A percentile compares a stretch with the other conserved stretches of the same genome.
These are phyloP conservation scores for Cordyceps tenuipes DNA, from an alignment of 2,329 filamentous ascomycete species.

Conservation along the genomic window DNA sequence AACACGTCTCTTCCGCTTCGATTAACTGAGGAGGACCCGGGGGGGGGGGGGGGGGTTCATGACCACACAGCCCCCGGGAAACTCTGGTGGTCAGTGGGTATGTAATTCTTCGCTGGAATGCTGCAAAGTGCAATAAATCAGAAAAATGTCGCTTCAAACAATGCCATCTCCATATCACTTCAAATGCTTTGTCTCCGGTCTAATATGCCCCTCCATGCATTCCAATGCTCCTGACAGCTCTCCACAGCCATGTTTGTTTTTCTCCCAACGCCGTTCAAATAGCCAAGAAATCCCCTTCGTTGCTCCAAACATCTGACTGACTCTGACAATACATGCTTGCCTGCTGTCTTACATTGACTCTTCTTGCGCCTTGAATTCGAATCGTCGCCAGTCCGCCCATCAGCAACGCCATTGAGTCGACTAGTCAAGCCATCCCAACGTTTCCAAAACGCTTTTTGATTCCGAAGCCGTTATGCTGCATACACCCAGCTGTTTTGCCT, in stretches of 20 bases:
- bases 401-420: not conserved
- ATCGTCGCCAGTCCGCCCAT: not conserved
- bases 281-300: not conserved
- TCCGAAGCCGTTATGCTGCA: conserved; percentile 47
- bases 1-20: not conserved
- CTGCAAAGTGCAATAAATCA: not conserved
- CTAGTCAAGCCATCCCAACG: conserved; percentile 42
- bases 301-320: conserved; percentile 1
- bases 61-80: not conserved
- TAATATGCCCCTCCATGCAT: not conserved
- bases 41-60: not conserved
- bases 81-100: not conserved
- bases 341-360: not conserved
- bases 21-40: not conserved
- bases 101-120: conserved; percentile 5
- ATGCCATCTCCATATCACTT: not conserved
- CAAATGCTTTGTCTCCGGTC: conserved; percentile 6
- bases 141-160: not conserved
- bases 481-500: conserved; percentile 51
- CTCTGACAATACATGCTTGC: not conserved
- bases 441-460: conserved; percentile 46
- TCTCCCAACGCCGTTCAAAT: conserved; percentile 7
- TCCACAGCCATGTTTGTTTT: conserved; percentile 9
- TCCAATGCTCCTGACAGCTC: not conserved
- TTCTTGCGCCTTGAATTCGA: not conserved